These are phyloP conservation scores for Cystobasidiaceae sp. DNA, from an alignment of 1,284 basidiomycete genomes.

Conservation along the genomic window DNA sequence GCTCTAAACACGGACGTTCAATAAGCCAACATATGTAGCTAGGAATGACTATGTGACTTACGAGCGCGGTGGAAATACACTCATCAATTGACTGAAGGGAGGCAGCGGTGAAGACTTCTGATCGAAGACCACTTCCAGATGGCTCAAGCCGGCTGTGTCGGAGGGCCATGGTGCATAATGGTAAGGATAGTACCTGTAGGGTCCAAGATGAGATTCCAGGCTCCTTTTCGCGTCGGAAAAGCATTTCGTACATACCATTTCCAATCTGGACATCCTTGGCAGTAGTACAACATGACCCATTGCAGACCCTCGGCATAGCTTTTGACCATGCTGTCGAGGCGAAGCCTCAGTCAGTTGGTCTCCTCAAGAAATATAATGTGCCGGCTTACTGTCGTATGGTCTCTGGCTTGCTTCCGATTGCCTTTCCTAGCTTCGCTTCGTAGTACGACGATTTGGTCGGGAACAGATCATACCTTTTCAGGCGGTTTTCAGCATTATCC, in stretches of 20 bases:
- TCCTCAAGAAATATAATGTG: neutral
- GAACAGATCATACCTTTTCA: slow-evolving; percentile 12
- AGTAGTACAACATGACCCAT: slow-evolving; percentile 99
- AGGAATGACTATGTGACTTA: slow-evolving; percentile 24
- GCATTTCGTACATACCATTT: slow-evolving; percentile 56
- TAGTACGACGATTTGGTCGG: slow-evolving; percentile 15
- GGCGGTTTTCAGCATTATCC: too few relatives aligned
- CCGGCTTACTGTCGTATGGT: neutral
- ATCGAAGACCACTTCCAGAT: slow-evolving; percentile 13
- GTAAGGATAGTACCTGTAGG: slow-evolving; percentile 78
- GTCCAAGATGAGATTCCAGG: neutral
- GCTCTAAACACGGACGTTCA: slow-evolving; percentile 57
- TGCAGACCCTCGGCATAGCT: slow-evolving; percentile 91
- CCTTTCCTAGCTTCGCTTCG: slow-evolving; percentile 4
- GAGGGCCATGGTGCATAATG: slow-evolving; percentile 94
- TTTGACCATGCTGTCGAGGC: slow-evolving; percentile 54
- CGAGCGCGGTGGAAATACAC: slow-evolving; percentile 67
- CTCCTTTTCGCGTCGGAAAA: neutral
- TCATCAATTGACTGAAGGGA: slow-evolving; percentile 97
- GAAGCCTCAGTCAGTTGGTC: neutral
- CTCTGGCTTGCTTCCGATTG: neutral
- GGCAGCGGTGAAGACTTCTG: slow-evolving; percentile 64
- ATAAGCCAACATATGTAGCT: neutral
- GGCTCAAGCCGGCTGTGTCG: slow-evolving; percentile 52
- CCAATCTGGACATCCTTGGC: slow-evolving; percentile 94